Base-by-base conservation (phyloP, 169 alveolate genomes). In the Cytauxzoon felis region DNA sequence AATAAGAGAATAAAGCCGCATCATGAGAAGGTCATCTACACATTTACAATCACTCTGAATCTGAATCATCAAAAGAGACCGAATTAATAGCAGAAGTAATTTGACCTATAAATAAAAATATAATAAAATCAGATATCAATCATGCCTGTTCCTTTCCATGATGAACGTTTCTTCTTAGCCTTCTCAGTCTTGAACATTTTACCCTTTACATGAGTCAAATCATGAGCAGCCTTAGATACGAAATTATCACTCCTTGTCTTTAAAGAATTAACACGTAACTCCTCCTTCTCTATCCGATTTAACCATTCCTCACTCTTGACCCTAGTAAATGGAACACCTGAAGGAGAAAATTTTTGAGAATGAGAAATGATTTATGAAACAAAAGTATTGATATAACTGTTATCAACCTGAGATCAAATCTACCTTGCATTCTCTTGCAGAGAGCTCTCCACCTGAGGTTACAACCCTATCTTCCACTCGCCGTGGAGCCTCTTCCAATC, bases 81-180 rank as follows among this genome's bases (percentile, higher is more conserved):
- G 85, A 75, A 38, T 75, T 75, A 32, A 75, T 67, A 6, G 57
- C 50, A 1, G 57, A 27, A 11, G 80, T 64, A 8, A 75, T 75
- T 51, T 72, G 78, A 23, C 82, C 82, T 72, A 43, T 4, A 51
- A 16, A 16, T 5, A 30, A 1, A 13, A 43, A 36, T 51, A 43
- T 23, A 7, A 23, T 1, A 30, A 1, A 36, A 5, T 24, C 32
- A 24, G 3, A 26, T 47, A 11, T 13, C 13, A 3, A 60, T 16
- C 5, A 2, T 60, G 33, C 91, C 91, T 59, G 78, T 61, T 4
- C 93, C 93, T 60, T 70, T 87, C 93, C 93, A 88, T 9, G 90
- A 83, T 11, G 92, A 83, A 33, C 85, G 68, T 63, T 88, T 88
- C 81, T 88, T 88, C 80, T 88, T 88, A 29, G 79, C 72, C 66